Conservation (phyloP, 176 grass and related monocot species). For the Phoenix dactylifera region DNA sequence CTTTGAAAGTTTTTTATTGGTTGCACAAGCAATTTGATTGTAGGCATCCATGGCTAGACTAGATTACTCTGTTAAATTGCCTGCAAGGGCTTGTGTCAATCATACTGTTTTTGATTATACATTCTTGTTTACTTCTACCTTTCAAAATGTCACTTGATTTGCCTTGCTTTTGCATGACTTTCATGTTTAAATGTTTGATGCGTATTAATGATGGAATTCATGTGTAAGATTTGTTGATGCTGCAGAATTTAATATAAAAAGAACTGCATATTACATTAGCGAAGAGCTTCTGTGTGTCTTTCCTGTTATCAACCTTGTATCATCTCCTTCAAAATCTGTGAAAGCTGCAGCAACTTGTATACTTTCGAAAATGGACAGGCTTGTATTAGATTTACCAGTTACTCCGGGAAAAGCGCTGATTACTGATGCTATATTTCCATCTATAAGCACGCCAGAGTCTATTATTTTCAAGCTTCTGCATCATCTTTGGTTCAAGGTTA, state of each 20-base stretch:
- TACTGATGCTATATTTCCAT: constrained; percentile 24
- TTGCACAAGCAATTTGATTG: too few relatives aligned
- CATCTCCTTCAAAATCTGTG: constrained; percentile 74
- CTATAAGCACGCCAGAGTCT: constrained; percentile 52
- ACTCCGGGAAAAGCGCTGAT: constrained; percentile 34
- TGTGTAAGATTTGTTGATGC: constrained; percentile 9
- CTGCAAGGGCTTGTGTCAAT: too few relatives aligned
- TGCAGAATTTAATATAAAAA: constrained; percentile 41
- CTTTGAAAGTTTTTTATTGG: too few relatives aligned
- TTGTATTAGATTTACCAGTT: constrained; percentile 41
- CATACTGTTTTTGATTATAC: too few relatives aligned
- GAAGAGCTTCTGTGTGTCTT: constrained; percentile 75
- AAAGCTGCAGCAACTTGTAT: constrained; percentile 56
- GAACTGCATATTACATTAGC: constrained; percentile 20
- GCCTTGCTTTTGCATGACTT: too few relatives aligned
- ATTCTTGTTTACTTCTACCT: too few relatives aligned
- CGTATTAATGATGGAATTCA: neutral
- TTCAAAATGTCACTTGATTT: too few relatives aligned
- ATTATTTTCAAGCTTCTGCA: constrained; percentile 64
- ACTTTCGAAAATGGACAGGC: constrained; percentile 46
- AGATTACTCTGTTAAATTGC: too few relatives aligned
- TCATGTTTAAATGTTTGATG: too few relatives aligned
- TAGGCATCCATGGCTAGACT: too few relatives aligned
- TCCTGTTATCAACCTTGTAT: constrained; percentile 53
- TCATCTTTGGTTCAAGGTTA: constrained; percentile 73